Evolutionary conservation across 768 basidiomycete genomes (phyloP), one percentile per base, ranked within the genome.

Genomic region (Tephrocybe rancida): DNA sequence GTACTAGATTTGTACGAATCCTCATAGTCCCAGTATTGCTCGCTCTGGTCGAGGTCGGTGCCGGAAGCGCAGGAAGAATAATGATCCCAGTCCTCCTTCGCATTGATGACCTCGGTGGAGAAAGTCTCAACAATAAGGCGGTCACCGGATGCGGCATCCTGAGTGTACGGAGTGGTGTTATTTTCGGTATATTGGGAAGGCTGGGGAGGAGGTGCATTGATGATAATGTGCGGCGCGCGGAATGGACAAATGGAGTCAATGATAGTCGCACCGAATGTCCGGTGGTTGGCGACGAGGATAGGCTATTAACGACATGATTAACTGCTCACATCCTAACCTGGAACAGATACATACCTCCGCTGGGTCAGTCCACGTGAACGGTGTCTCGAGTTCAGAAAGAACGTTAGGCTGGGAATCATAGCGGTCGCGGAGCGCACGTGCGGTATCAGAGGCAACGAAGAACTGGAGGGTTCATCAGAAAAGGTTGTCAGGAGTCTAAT

Each of bases 281-380:
- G 43, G 21, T 34, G 52, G 41, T 37, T 57, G 26, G 50, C 44
- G 5, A 34, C 18, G 21, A 78, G 67, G 19, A 79, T 57, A 51
- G 75, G 71, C 63, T 61, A 42, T 21, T 39, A 27, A 21, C 1
- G 47, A 32, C 50, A 32, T 39, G 9, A 19, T 56, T 37, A 44
- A 27, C 11, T 27, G 42, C 27, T 32, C 13, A 32, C 24, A 42
- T n/a, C 45, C 10, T 35, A 34, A 32, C 7, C 27, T 18, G 4
- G 8, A 50, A 44, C 46, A 22, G 21, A 37, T 41, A 57, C 67
- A 60, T 63, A 80, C 81, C 67, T 78, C 73, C 26, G 78, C 82
- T 42, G 80, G 76, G 63, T 85, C 82, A 24, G 64, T 65, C 83
- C 82, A 85, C 35, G 54, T 51, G 61, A 74, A 82, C 5, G 73